A percentile compares a stretch with the other conserved stretches of the same genome.
phyloP scores from a whole-genome alignment of 441 rosid genomes.

The Erodium chrysanthum region DNA sequence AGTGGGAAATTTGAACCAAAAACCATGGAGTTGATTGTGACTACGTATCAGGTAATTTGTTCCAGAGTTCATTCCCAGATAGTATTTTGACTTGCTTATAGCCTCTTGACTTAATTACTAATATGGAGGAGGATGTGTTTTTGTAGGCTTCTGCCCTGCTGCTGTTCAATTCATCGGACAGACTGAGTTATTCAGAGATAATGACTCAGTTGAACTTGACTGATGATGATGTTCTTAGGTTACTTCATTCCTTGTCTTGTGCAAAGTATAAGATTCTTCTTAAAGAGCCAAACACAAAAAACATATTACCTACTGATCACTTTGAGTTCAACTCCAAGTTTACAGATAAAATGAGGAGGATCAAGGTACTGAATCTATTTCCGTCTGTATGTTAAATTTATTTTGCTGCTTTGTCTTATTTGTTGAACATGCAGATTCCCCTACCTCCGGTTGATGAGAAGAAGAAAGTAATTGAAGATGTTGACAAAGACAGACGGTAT shows the following conservation, averaged over 20 bases:
- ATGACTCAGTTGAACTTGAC: constrained; percentile 66
- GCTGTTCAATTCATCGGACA: constrained; percentile 67
- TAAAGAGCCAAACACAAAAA: constrained; percentile 68
- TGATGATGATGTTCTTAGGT: constrained; percentile 70
- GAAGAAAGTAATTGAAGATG: constrained; percentile 84
- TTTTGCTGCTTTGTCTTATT: constrained; percentile 8
- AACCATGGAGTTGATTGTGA: constrained; percentile 69
- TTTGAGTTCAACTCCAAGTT: constrained; percentile 81
- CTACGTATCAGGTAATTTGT: constrained; percentile 74
- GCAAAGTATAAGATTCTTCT: constrained; percentile 82
- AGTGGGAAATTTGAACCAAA: constrained; percentile 77
- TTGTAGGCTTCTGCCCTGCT: constrained; percentile 53
- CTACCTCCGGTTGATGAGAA: constrained; percentile 90
- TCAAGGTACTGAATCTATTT: constrained; percentile 43
- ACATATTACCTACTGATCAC: constrained; percentile 44
- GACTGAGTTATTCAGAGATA: constrained; percentile 69
- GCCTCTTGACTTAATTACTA: background rate
- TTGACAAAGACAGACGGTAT: constrained; percentile 75
- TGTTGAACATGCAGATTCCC: constrained; percentile 46
- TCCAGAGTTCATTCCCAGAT: background rate
- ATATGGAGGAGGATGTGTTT: constrained; percentile 1
- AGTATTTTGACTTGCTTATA: background rate
- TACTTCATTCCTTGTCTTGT: constrained; percentile 88
- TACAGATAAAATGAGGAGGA: constrained; percentile 79
- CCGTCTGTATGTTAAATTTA: background rate